These are phyloP conservation scores for Sporisorium reilianum DNA, from an alignment of 1,284 basidiomycete species.

Conservation along the genomic window DNA sequence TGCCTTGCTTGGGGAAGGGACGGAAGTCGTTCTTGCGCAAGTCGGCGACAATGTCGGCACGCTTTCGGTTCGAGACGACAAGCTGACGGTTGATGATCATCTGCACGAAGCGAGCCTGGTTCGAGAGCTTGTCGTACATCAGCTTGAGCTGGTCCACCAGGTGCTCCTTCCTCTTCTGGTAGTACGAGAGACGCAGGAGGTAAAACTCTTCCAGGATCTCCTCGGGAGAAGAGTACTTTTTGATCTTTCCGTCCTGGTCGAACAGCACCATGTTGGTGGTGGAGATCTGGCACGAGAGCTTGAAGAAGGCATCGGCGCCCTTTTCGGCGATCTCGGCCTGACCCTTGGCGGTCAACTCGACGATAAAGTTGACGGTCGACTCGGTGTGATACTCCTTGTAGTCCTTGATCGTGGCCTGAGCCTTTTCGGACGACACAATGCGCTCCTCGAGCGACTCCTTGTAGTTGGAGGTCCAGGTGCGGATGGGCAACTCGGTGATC, in stretches of 20 bases:
- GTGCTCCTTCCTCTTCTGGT: slow-evolving; percentile 82
- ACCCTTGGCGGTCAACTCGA: slow-evolving; percentile 84
- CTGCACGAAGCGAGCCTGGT: slow-evolving; percentile 95
- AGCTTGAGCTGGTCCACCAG: slow-evolving; percentile 86
- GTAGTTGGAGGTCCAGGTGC: slow-evolving; percentile 93
- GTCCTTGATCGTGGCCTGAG: slow-evolving; percentile 73
- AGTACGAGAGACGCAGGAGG: slow-evolving; percentile 86
- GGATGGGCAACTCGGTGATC: slow-evolving; percentile 94
- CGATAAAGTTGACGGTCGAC: slow-evolving; percentile 87
- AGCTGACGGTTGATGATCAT: slow-evolving; percentile 93
- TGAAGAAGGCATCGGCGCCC: slow-evolving; percentile 91
- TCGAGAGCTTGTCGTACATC: slow-evolving; percentile 86
- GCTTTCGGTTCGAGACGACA: slow-evolving; percentile 92
- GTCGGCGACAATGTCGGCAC: slow-evolving; percentile 85
- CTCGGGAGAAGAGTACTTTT: slow-evolving; percentile 89
- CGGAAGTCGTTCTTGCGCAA: slow-evolving; percentile 84
- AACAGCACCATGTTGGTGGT: slow-evolving; percentile 99
- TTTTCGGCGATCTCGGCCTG: slow-evolving; percentile 88
- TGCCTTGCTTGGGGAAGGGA: slow-evolving; percentile 84
- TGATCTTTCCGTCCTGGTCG: slow-evolving; percentile 95
- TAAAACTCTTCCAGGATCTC: slow-evolving; percentile 96
- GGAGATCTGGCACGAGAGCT: slow-evolving; percentile 82
- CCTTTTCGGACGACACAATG: slow-evolving; percentile 75
- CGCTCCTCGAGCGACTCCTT: slow-evolving; percentile 87
- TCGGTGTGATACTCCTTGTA: slow-evolving; percentile 78